phyloP scores from a whole-genome alignment of 2,329 filamentous ascomycete genomes.

The Colletotrichum sp. region DNA sequence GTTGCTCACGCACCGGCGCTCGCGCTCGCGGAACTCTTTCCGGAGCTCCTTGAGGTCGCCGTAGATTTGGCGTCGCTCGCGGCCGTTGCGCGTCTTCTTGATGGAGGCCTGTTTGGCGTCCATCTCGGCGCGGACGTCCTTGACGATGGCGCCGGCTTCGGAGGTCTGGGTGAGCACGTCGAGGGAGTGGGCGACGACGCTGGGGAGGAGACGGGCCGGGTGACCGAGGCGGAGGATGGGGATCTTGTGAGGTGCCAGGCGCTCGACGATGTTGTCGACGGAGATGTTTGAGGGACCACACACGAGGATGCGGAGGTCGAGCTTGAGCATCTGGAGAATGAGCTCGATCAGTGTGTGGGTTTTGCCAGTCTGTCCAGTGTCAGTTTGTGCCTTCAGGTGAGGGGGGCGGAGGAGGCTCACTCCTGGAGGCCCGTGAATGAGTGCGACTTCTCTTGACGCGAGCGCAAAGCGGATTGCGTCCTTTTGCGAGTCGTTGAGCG shows the following conservation, averaged over 20 bases:
- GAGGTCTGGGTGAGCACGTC: constrained; percentile 91
- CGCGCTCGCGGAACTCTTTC: constrained; percentile 86
- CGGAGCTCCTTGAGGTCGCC: constrained; percentile 83
- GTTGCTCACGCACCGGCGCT: constrained; percentile 79
- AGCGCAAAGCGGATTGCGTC: constrained; percentile 82
- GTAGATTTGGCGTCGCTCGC: constrained; percentile 83
- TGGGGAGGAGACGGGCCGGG: constrained; percentile 86
- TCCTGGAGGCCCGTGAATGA: constrained; percentile 94
- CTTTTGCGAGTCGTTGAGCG: constrained; percentile 70
- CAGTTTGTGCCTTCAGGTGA: background rate
- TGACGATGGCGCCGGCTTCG: constrained; percentile 86
- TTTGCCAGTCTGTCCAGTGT: constrained; percentile 76
- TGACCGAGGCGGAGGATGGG: constrained; percentile 91
- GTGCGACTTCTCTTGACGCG: constrained; percentile 78
- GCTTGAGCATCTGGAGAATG: constrained; percentile 85
- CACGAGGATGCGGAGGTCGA: constrained; percentile 79
- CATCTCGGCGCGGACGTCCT: constrained; percentile 90
- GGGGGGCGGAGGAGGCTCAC: constrained; percentile 42
- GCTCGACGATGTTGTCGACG: constrained; percentile 97
- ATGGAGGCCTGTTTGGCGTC: constrained; percentile 89
- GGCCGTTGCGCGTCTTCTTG: constrained; percentile 82
- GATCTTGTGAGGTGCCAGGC: constrained; percentile 82
- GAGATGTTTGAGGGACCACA: constrained; percentile 97
- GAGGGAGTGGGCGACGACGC: constrained; percentile 86
- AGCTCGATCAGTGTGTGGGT: constrained; percentile 96